Evolutionary conservation across 495 filamentous ascomycete genomes (phyloP).

Genomic region (Aspergillus cavernicola): DNA sequence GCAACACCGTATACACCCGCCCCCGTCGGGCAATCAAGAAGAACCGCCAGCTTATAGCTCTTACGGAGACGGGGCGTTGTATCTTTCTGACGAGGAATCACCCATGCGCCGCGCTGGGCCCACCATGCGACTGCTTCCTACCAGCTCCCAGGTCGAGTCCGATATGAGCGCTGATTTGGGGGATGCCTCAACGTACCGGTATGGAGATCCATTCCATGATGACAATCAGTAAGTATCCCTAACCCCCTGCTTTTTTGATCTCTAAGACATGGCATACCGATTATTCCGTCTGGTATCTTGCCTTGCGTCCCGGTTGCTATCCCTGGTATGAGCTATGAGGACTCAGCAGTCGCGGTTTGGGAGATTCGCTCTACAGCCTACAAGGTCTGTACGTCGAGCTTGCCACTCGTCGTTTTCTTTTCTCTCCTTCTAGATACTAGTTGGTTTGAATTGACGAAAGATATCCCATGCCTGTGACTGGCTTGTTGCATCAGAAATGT

Average conservation of each 20-base stretch:
- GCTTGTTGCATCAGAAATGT: background rate
- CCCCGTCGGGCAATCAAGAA: conserved; percentile 34
- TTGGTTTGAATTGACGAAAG: too few relatives aligned
- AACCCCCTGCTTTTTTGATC: background rate
- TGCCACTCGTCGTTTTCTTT: background rate
- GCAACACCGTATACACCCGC: conserved; percentile 17
- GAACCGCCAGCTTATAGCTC: conserved; percentile 39
- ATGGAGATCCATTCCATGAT: conserved; percentile 19
- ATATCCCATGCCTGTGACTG: background rate
- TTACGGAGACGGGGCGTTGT: conserved; percentile 23
- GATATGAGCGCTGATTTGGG: conserved; percentile 23
- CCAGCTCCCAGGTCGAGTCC: conserved; percentile 40
- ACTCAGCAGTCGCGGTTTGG: background rate
- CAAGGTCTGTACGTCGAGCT: too few relatives aligned
- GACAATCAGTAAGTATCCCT: conserved; percentile 17
- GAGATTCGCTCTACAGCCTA: too few relatives aligned
- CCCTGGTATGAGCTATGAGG: conserved; percentile 9
- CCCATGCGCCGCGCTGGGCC: conserved; percentile 34
- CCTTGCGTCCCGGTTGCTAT: conserved; percentile 3
- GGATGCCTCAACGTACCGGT: conserved; percentile 14
- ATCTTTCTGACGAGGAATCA: conserved; percentile 16
- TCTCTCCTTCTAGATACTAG: too few relatives aligned
- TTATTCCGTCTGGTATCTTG: conserved; percentile 10
- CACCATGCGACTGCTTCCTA: conserved; percentile 60
- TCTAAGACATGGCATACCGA: conserved; percentile 15